phyloP scores from a whole-genome alignment of 192 early-diverging fungal species.

The Rhizoclosmatium sp. region DNA sequence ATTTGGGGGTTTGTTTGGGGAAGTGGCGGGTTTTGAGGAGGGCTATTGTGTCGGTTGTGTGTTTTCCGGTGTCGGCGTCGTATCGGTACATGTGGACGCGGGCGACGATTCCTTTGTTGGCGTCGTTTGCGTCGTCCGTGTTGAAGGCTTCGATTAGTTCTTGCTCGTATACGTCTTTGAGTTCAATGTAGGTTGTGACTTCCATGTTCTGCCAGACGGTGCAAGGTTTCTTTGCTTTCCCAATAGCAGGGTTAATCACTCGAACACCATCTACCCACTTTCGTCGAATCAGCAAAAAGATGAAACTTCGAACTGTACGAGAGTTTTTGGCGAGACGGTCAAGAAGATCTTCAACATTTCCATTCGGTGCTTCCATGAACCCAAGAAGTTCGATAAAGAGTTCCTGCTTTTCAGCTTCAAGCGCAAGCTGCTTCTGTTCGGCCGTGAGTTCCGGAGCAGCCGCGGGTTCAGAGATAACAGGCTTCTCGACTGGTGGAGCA shows the following conservation, averaged over 20 bases:
- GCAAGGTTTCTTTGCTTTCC: conserved; percentile 22
- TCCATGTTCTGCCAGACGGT: conserved; percentile 55
- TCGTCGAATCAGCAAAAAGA: conserved; percentile 55
- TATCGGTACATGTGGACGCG: conserved; percentile 60
- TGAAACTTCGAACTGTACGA: conserved; percentile 48
- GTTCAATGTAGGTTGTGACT: conserved; percentile 51
- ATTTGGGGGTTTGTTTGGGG: conserved; percentile 42
- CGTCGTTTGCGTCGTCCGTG: conserved; percentile 12
- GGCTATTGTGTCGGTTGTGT: conserved; percentile 51
- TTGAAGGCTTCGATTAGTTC: conserved; percentile 38
- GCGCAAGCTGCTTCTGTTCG: conserved; percentile 21
- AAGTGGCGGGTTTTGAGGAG: conserved; percentile 48
- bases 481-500: conserved; percentile 1
- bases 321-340: conserved; percentile 45
- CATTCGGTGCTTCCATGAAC: conserved; percentile 62
- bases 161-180: conserved; percentile 46
- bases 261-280: conserved; percentile 51
- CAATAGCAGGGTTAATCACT: conserved; percentile 5
- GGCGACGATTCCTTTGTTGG: conserved; percentile 35
- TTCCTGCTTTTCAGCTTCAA: conserved; percentile 47
- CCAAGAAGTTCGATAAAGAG: conserved; percentile 60
- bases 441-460: conserved; percentile 16
- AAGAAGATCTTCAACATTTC: conserved; percentile 53
- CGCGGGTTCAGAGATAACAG: neutral
- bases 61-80: conserved; percentile 46